Evolutionary conservation across 768 basidiomycete species (phyloP).

Genomic region (Mycena floridula): DNA sequence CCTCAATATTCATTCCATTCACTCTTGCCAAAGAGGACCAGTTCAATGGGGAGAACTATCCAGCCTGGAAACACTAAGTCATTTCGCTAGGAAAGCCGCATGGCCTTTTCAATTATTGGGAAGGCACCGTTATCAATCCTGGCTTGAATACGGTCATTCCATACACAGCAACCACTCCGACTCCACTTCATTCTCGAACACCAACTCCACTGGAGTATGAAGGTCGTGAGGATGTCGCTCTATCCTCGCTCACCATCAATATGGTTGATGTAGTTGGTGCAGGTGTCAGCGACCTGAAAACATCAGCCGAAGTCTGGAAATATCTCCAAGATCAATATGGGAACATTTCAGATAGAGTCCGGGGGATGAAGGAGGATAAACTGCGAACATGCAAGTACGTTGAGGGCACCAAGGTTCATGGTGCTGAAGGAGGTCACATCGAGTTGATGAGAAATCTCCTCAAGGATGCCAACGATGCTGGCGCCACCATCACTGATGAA

Average conservation of each 20-base stretch:
- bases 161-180: neutral
- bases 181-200: neutral
- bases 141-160: neutral
- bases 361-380: neutral
- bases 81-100: neutral
- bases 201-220: slow-evolving; percentile 1
- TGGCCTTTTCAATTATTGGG: slow-evolving; percentile 1
- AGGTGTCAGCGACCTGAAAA: neutral
- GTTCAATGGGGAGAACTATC: slow-evolving; percentile 3
- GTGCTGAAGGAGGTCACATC: neutral
- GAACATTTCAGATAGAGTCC: neutral
- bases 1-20: too few relatives aligned
- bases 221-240: neutral
- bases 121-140: neutral
- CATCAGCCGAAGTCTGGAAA: neutral
- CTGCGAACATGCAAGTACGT: neutral
- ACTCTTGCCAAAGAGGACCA: slow-evolving; percentile 1
- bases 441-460: too few relatives aligned
- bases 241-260: neutral
- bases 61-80: neutral
- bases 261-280: neutral
- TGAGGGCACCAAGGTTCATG: neutral
- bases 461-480: neutral
- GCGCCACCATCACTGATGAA: neutral
- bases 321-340: neutral